Percentiles rank a stretch among this genome's conserved stretches.
Evolutionary conservation across 2,329 filamentous ascomycete species (phyloP).

Genomic region (Cadophora malorum): DNA sequence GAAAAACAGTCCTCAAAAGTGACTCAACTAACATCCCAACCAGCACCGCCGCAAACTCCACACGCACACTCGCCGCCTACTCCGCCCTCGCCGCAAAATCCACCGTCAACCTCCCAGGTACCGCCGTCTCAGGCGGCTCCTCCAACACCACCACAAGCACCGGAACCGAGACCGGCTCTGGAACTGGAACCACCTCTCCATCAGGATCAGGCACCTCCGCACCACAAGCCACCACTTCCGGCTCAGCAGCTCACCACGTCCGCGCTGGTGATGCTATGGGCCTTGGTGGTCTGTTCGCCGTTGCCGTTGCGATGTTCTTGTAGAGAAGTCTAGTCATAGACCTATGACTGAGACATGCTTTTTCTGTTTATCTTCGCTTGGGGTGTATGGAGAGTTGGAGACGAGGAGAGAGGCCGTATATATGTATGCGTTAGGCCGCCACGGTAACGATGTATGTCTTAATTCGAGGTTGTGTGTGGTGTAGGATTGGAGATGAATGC

Average conservation of each 20-base stretch:
- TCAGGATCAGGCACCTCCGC: conserved; percentile 8
- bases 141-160: conserved; percentile 21
- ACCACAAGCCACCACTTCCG: conserved; percentile 8
- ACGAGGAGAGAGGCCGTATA: conserved; percentile 7
- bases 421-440: not conserved
- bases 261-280: conserved; percentile 17
- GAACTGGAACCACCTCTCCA: conserved; percentile 17
- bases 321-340: conserved; percentile 16
- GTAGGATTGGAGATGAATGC: not conserved
- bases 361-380: conserved; percentile 17
- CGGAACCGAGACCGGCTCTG: not conserved
- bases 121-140: conserved; percentile 28
- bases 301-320: conserved; percentile 33
- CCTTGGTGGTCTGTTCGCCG: conserved; percentile 29
- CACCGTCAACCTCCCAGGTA: conserved; percentile 50
- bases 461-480: not conserved
- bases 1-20: no score
- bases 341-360: not conserved
- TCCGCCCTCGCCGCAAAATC: conserved; percentile 47
- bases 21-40: conserved; percentile 11
- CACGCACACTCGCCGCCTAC: conserved; percentile 55
- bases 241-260: conserved; percentile 18
- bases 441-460: not conserved
- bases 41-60: conserved; percentile 53
- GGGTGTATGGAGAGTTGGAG: not conserved